Evolutionary conservation across 2,329 filamentous ascomycete genomes (phyloP).

Genomic region (Epichloe baconii): DNA sequence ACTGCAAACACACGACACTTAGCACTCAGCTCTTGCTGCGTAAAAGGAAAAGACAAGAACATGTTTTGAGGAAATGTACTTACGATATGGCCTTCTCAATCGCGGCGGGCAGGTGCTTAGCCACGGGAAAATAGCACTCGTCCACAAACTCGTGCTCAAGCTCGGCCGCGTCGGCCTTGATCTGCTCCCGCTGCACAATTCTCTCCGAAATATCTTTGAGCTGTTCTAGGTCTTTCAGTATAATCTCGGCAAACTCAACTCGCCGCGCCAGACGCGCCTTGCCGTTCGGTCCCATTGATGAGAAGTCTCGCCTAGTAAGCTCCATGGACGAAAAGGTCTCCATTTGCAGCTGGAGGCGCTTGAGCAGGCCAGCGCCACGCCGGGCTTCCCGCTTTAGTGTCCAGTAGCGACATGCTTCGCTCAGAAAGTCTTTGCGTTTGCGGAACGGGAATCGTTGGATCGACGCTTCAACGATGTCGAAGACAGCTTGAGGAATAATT

Average conservation of each 20-base stretch:
- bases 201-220: conserved; percentile 57
- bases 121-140: conserved; percentile 81
- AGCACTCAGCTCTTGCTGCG: neutral
- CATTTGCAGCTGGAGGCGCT: conserved; percentile 85
- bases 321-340: conserved; percentile 97
- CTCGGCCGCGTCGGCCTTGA: conserved; percentile 65
- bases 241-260: conserved; percentile 72
- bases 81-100: conserved; percentile 71
- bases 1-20: conserved; percentile 29
- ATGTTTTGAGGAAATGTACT: conserved; percentile 24
- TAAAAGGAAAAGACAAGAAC: neutral
- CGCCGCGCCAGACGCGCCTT: conserved; percentile 64
- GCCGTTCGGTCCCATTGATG: conserved; percentile 82
- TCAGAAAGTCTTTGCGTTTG: conserved; percentile 83
- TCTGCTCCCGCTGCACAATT: conserved; percentile 61
- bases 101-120: conserved; percentile 61
- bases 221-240: conserved; percentile 65
- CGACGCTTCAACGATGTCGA: conserved; percentile 72
- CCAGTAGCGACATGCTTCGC: conserved; percentile 94
- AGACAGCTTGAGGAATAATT: conserved; percentile 80
- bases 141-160: conserved; percentile 71
- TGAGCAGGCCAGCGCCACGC: conserved; percentile 79
- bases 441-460: conserved; percentile 67
- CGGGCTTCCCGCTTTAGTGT: conserved; percentile 90
- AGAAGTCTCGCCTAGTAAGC: conserved; percentile 86